Base-by-base conservation (phyloP, 2,329 filamentous ascomycete species). In the Beauveria rudraprayagi region DNA sequence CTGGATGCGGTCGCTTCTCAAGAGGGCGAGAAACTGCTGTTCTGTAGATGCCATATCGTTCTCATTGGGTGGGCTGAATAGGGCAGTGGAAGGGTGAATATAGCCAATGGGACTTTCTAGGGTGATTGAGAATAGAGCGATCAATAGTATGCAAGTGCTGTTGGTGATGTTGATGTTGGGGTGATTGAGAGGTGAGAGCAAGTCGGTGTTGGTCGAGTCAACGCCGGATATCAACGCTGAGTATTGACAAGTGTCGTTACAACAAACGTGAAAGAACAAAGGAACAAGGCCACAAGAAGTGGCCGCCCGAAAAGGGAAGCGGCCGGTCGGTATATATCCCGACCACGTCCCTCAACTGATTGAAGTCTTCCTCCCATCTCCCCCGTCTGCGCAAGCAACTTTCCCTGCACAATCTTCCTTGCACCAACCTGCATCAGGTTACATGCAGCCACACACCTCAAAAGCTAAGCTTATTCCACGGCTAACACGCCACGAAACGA, bases 21-120 rank as follows among this genome's bases (percentile, higher is more conserved):
- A 80, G 70, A 85, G 76, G 75, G 78, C 73, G 76, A 83, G 78
- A 72, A 85, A 82, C 43, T 70, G 68, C 48, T 78, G 76, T 68
- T 78, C 74, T 69, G 72, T 73, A 67, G 76, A 73, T 68, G 80
- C 78, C 82, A 83, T 84, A 72, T 67, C 75, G 73, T 68, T 76
- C 69, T 76, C 80, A 82, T 83, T 76, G 77, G 75, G 40, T n/a
- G 40, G 57, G 50, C n/a, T 52, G 40, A 4, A 22, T 44, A 48
- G 54, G 24, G 8, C 22, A 30, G 22, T 26, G 44, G 16, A 22
- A 51, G 40, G n/a, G 43, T 60, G 34, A 28, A 14, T 40, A 46
- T 34, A 47, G 56, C 50, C 54, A 14, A 37, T 44, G 59, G 48
- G 63, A 14, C 22, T n/a, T 11, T 24, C 6, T 30, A 19, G 30